phyloP scores from a whole-genome alignment of 1,284 basidiomycete genomes.

The Cutaneotrichosporon sp. region DNA sequence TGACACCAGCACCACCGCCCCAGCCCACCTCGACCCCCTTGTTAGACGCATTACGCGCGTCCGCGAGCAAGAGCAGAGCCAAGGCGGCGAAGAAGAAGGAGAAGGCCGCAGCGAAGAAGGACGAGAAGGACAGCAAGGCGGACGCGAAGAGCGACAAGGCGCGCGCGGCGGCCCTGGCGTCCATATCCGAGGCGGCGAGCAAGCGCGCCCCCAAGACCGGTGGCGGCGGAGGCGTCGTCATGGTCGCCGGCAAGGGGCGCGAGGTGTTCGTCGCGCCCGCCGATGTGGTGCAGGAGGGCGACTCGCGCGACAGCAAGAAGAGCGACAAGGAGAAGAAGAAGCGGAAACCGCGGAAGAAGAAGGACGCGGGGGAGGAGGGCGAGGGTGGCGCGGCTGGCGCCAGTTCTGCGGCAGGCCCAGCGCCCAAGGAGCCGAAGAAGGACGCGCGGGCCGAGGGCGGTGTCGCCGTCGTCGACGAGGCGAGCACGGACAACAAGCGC shows the following conservation, averaged over 20 bases:
- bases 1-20: slow-evolving; percentile 27
- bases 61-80: slow-evolving; percentile 17
- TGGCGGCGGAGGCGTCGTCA: slow-evolving; percentile 21
- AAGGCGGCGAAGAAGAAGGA: slow-evolving; percentile 60
- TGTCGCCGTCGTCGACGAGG: slow-evolving; percentile 9
- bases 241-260: slow-evolving; percentile 47
- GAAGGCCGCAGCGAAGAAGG: slow-evolving; percentile 34
- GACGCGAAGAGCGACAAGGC: slow-evolving; percentile 56
- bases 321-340: slow-evolving; percentile 18
- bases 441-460: neutral
- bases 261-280: slow-evolving; percentile 35
- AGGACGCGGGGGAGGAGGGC: slow-evolving; percentile 2
- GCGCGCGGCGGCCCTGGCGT: slow-evolving; percentile 36
- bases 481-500: slow-evolving; percentile 9
- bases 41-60: slow-evolving; percentile 76
- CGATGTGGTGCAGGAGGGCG: slow-evolving; percentile 11
- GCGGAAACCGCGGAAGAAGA: slow-evolving; percentile 7
- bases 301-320: slow-evolving; percentile 18
- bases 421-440: slow-evolving; percentile 16
- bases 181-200: slow-evolving; percentile 37
- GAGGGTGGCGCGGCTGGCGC: too few species aligned
- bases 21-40: slow-evolving; percentile 76
- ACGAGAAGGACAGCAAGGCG: slow-evolving; percentile 56
- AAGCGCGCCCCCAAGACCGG: slow-evolving; percentile 33
- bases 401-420: slow-evolving; percentile 3